Percentiles rank a stretch among this genome's conserved stretches.
These are phyloP conservation scores for Talaromyces rugulosus DNA, from an alignment of 2,329 filamentous ascomycete species.

Conservation along the genomic window DNA sequence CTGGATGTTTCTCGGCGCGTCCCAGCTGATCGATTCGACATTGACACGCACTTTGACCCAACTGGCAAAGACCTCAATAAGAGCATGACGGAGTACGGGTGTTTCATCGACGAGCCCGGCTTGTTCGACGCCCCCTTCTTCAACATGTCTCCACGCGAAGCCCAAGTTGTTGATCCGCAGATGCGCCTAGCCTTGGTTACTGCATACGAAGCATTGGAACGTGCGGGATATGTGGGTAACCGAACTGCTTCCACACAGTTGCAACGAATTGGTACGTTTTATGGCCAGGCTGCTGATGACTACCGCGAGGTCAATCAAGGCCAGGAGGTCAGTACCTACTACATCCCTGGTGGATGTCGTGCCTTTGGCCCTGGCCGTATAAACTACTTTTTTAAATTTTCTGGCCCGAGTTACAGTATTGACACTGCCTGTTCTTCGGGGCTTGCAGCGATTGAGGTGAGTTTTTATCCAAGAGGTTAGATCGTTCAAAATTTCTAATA, in stretches of 20 bases:
- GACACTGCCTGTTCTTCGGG: conserved; percentile 78
- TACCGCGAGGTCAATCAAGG: conserved; percentile 71
- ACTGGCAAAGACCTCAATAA: conserved; percentile 67
- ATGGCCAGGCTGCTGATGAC: conserved; percentile 71
- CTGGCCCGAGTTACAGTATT: conserved; percentile 66
- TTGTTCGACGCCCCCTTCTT: conserved; percentile 81
- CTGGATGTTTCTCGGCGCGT: conserved; percentile 37
- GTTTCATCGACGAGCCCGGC: conserved; percentile 68
- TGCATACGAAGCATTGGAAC: conserved; percentile 77
- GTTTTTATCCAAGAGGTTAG: conserved; percentile 43
- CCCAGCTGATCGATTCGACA: conserved; percentile 64
- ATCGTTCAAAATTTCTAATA: not conserved
- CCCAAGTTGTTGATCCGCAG: conserved; percentile 72
- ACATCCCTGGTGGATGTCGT: conserved; percentile 59
- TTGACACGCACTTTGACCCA: conserved; percentile 62
- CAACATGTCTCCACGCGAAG: conserved; percentile 81
- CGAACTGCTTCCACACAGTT: conserved; percentile 63
- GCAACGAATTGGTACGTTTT: conserved; percentile 66
- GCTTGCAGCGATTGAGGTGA: conserved; percentile 57
- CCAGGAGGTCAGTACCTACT: conserved; percentile 68
- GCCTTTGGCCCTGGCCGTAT: conserved; percentile 60
- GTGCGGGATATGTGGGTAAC: conserved; percentile 72
- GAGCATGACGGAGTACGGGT: conserved; percentile 66
- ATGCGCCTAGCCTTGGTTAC: conserved; percentile 71
- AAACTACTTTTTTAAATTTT: conserved; percentile 74